Percentiles rank a stretch among this genome's conserved stretches.
phyloP scores from a whole-genome alignment of 2,329 filamentous ascomycete genomes.

The Lasiodiplodia gonubiensis region DNA sequence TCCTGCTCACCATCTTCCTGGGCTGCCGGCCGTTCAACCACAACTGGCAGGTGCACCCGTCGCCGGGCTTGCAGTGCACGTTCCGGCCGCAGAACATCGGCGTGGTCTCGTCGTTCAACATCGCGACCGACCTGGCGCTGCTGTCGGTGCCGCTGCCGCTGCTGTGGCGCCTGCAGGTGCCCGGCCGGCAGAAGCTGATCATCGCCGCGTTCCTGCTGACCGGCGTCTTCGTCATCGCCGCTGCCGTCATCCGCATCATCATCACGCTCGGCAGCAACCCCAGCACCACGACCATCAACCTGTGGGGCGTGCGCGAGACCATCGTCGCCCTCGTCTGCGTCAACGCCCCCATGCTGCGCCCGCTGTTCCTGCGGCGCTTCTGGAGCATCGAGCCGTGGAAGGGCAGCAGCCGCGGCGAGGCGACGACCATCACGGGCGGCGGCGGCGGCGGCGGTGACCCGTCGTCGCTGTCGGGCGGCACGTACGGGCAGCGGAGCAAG shows the following conservation, averaged over 20 bases:
- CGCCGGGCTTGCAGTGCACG: slow-evolving; percentile 38
- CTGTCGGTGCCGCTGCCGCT: slow-evolving; percentile 43
- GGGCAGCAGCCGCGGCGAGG: background rate
- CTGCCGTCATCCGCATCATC: slow-evolving; percentile 43
- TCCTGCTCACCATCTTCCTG: slow-evolving; percentile 42
- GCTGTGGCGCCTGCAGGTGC: slow-evolving; percentile 42
- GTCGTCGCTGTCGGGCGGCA: background rate
- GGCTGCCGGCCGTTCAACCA: slow-evolving; percentile 37
- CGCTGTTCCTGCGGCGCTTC: slow-evolving; percentile 38
- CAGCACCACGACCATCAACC: slow-evolving; percentile 42
- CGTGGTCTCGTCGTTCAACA: slow-evolving; percentile 39
- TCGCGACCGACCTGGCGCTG: slow-evolving; percentile 42
- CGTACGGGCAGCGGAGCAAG: background rate
- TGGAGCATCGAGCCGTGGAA: slow-evolving; percentile 32
- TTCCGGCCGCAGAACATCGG: slow-evolving; percentile 40
- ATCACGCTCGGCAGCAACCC: slow-evolving; percentile 40
- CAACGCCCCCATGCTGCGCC: slow-evolving; percentile 43
- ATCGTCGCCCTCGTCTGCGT: slow-evolving; percentile 44
- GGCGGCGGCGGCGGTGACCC: background rate
- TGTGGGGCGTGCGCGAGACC: slow-evolving; percentile 47
- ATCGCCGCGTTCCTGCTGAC: slow-evolving; percentile 42
- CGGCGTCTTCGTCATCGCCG: slow-evolving; percentile 45
- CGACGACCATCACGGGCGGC: background rate
- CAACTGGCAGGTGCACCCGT: slow-evolving; percentile 40
- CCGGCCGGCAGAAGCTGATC: slow-evolving; percentile 40